Evolutionary conservation across 805 yeast genomes (phyloP).

Genomic region (Lipomyces sp.): DNA sequence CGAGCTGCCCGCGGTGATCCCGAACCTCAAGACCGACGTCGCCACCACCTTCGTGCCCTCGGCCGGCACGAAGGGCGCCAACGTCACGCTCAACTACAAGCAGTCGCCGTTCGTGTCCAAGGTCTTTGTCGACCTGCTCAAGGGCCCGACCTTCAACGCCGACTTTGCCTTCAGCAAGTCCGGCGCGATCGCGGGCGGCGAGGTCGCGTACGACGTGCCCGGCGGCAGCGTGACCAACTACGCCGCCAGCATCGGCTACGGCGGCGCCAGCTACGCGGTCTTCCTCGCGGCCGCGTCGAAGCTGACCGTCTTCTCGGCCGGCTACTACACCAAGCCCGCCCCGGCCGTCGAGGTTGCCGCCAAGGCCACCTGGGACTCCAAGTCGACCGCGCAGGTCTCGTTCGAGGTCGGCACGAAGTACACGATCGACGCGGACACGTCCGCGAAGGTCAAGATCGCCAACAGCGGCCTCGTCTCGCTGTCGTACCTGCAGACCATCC

Average conservation of each 20-base stretch:
- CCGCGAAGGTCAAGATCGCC: slow-evolving; percentile 94
- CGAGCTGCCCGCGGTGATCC: slow-evolving; percentile 84
- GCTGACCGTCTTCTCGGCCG: slow-evolving; percentile 86
- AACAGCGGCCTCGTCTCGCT: slow-evolving; percentile 93
- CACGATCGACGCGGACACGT: slow-evolving; percentile 79
- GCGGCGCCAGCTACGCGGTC: slow-evolving; percentile 80
- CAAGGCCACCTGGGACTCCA: slow-evolving; percentile 91
- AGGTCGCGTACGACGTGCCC: slow-evolving; percentile 92
- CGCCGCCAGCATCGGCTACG: slow-evolving; percentile 91
- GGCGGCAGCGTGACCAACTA: slow-evolving; percentile 90
- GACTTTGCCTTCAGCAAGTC: slow-evolving; percentile 93
- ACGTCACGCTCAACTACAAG: slow-evolving; percentile 82
- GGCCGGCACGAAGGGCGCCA: slow-evolving; percentile 71
- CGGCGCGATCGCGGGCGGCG: slow-evolving; percentile 95
- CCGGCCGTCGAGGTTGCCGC: slow-evolving; percentile 95
- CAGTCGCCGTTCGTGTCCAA: slow-evolving; percentile 93
- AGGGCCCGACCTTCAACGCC: slow-evolving; percentile 94
- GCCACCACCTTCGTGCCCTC: slow-evolving; percentile 87
- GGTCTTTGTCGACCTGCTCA: slow-evolving; percentile 89
- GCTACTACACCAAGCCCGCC: slow-evolving; percentile 94
- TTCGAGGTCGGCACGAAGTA: slow-evolving; percentile 96
- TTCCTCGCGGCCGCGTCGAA: slow-evolving; percentile 82
- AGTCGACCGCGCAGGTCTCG: slow-evolving; percentile 72
- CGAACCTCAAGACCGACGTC: slow-evolving; percentile 90
- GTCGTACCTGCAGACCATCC: slow-evolving; percentile 89